Evolutionary conservation across 331 rosid species (phyloP).

Genomic region (Phaseolus coccineus): DNA sequence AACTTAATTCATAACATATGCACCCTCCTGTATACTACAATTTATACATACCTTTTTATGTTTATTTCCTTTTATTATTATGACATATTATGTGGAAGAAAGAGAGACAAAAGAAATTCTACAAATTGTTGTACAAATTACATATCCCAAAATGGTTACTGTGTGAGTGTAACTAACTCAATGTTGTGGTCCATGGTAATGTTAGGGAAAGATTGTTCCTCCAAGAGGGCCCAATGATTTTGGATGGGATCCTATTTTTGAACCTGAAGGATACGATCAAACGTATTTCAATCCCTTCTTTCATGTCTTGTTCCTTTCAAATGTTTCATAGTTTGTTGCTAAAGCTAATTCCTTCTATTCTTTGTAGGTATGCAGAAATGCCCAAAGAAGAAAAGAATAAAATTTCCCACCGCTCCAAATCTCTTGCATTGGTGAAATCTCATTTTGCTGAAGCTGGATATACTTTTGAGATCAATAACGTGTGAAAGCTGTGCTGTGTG

Average conservation of each 20-base stretch:
- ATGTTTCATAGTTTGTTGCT: slow-evolving; percentile 7
- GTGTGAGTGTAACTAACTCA: slow-evolving; percentile 4
- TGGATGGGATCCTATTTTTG: slow-evolving; percentile 97
- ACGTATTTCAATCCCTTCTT: slow-evolving; percentile 57
- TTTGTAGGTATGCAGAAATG: slow-evolving; percentile 88
- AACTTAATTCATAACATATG: too few relatives aligned
- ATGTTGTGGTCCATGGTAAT: slow-evolving; percentile 43
- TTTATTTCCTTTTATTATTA: too few relatives aligned
- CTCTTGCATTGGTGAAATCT: slow-evolving; percentile 84
- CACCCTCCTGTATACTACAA: too few relatives aligned
- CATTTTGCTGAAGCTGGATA: slow-evolving; percentile 87
- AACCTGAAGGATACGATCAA: slow-evolving; percentile 86
- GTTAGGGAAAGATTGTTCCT: slow-evolving; percentile 84
- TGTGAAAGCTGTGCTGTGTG: slow-evolving; percentile 19
- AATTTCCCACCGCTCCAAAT: slow-evolving; percentile 81
- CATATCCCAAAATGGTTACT: too few relatives aligned
- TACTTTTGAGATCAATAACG: slow-evolving; percentile 52
- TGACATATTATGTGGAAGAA: too few relatives aligned
- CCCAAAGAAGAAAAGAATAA: slow-evolving; percentile 92
- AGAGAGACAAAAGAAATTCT: too few relatives aligned
- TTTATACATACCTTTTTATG: too few relatives aligned
- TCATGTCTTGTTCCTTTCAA: slow-evolving; percentile 17
- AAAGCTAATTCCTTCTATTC: slow-evolving; percentile 36
- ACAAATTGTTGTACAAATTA: too few relatives aligned
- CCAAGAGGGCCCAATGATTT: slow-evolving; percentile 93